Base-by-base conservation (phyloP, 768 basidiomycete genomes). In the Gautieria morchelliformis region DNA sequence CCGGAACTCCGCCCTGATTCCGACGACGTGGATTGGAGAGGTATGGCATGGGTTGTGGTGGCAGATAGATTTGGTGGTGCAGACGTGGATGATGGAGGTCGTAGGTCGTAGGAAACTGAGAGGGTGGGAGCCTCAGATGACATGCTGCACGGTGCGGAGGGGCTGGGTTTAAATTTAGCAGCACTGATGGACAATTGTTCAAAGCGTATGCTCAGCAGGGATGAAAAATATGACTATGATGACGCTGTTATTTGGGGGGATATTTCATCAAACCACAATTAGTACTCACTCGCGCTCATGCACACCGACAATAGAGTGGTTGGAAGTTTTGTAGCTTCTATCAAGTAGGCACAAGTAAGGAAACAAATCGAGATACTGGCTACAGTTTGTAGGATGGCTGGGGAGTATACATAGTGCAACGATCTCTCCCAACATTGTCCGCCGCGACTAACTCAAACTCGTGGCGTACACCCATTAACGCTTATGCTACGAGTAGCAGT, bases 21-120 rank as follows among this genome's bases (percentile, higher is more conserved):
- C 2, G 60, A 65, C 15, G 59, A 19, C 10, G 45, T n/a, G 37
- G 9, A 62, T 44, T n/a, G 72, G 65, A 60, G 1, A 63, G 52
- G 6, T 53, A 62, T 9, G 47, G 62, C 35, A 37, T 63, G 27
- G 59, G 51, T 30, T 68, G 66, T 15, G 59, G 69, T 32, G 52
- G 60, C 8, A 71, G 60, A 22, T 55, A 12, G 52, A 37, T 22
- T 40, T 12, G 69, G 68, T 6, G 64, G 62, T 3, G 61, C 40
- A 6, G 65, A 62, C 41, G 70, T 62, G 19, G 68, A 69, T 5
- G 66, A 52, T 15, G 78, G 79, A 27, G 75, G 72, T 52, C 71
- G 68, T 58, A 80, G 68, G 22, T 73, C 64, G 61, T 81, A 80
- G 53, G 69, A 67, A 63, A 78, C 69, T 17, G 69, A 69, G 59